These are phyloP conservation scores for Metrosideros polymorpha DNA, from an alignment of 441 rosid species.

Conservation along the genomic window DNA sequence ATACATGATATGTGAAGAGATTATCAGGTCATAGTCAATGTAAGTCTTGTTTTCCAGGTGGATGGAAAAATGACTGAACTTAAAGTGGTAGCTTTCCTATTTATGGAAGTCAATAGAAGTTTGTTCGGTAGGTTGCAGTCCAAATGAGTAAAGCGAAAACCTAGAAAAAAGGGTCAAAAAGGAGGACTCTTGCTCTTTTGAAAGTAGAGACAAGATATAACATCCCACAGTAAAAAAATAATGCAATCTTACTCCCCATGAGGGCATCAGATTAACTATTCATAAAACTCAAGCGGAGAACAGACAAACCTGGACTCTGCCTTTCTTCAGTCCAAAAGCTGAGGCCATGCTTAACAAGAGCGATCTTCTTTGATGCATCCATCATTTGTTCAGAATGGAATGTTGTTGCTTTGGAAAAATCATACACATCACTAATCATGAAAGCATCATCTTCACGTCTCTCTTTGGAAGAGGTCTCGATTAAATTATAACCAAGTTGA, in stretches of 20 bases:
- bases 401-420: conserved; percentile 34
- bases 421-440: conserved; percentile 39
- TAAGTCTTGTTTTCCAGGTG: too few relatives aligned
- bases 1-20: too few relatives aligned
- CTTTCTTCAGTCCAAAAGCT: conserved; percentile 53
- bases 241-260: neutral
- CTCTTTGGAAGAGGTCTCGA: conserved; percentile 10
- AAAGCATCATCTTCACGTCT: conserved; percentile 16
- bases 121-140: too few relatives aligned
- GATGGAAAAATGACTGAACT: too few relatives aligned
- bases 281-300: neutral
- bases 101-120: too few relatives aligned
- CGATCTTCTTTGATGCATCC: conserved; percentile 31
- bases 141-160: too few relatives aligned
- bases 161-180: too few relatives aligned
- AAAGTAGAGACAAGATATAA: too few relatives aligned
- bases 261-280: neutral
- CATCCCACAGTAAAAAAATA: too few relatives aligned
- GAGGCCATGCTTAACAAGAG: conserved; percentile 50
- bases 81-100: too few relatives aligned
- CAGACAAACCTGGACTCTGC: conserved; percentile 44
- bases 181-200: too few relatives aligned
- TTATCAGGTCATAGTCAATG: too few relatives aligned
- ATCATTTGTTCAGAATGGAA: conserved; percentile 27
- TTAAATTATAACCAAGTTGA: neutral